Evolutionary conservation across 768 basidiomycete genomes (phyloP).

Genomic region (Ramaria sp.): DNA sequence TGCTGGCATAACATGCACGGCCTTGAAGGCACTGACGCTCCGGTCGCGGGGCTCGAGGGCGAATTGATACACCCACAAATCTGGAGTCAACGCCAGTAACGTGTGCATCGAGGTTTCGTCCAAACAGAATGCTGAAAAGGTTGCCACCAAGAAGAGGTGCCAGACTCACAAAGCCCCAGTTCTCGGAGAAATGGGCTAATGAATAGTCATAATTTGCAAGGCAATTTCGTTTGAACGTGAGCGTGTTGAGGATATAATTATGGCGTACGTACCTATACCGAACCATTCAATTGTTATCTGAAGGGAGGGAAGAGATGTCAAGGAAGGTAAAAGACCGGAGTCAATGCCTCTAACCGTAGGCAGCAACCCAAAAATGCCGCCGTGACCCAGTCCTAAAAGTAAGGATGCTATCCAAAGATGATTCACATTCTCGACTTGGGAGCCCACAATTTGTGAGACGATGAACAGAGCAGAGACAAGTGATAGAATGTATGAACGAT

Average conservation of each 20-base stretch:
- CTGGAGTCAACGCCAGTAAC: conserved; percentile 18
- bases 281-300: conserved; percentile 62
- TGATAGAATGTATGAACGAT: conserved; percentile 60
- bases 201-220: too few species aligned
- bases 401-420: conserved; percentile 55
- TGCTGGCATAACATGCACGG: conserved; percentile 47
- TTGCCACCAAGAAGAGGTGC: conserved; percentile 70
- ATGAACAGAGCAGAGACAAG: conserved; percentile 61
- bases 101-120: conserved; percentile 70
- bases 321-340: not conserved
- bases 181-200: conserved; percentile 67
- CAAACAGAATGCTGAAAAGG: conserved; percentile 76
- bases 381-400: conserved; percentile 45
- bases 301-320: not conserved
- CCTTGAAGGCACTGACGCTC: conserved; percentile 38
- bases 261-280: conserved; percentile 43
- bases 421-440: conserved; percentile 42
- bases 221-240: too few species aligned
- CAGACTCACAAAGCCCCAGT: conserved; percentile 73
- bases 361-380: conserved; percentile 25
- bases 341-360: conserved; percentile 19
- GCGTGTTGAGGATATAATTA: not conserved
- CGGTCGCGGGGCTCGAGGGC: not conserved
- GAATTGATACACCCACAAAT: not conserved
- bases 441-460: conserved; percentile 55